Percentiles rank a stretch among this genome's conserved stretches.
Conservation (phyloP, 2,329 filamentous ascomycete genomes). For the Fusarium piperis region DNA sequence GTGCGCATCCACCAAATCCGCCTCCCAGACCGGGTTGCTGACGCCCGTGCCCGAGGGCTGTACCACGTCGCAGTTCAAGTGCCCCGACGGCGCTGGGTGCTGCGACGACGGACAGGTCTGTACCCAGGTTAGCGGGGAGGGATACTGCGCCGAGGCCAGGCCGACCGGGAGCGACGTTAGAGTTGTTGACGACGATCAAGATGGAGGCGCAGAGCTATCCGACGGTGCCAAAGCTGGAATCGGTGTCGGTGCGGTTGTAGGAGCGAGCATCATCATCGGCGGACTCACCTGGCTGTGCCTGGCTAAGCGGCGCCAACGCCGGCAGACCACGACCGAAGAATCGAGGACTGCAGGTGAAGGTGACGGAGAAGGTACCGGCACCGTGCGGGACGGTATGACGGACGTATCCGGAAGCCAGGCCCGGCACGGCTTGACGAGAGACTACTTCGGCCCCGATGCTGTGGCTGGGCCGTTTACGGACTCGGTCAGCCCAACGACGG, state of each 20-base stretch:
- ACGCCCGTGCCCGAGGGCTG: slow-evolving; percentile 54
- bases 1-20: slow-evolving; percentile 49
- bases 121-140: slow-evolving; percentile 48
- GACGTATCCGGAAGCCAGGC: slow-evolving; percentile 44
- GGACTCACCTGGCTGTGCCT: slow-evolving; percentile 59
- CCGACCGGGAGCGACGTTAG: slow-evolving; percentile 46
- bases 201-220: slow-evolving; percentile 48
- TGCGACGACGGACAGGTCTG: slow-evolving; percentile 58
- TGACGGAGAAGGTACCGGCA: slow-evolving; percentile 27
- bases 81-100: slow-evolving; percentile 59
- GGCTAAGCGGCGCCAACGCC: slow-evolving; percentile 48
- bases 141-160: slow-evolving; percentile 52
- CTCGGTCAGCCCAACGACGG: slow-evolving; percentile 34
- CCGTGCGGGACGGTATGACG: slow-evolving; percentile 45
- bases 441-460: slow-evolving; percentile 58
- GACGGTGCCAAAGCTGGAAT: slow-evolving; percentile 66
- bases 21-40: slow-evolving; percentile 42
- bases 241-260: slow-evolving; percentile 62
- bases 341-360: slow-evolving; percentile 8
- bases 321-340: slow-evolving; percentile 24
- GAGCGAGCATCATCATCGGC: slow-evolving; percentile 54
- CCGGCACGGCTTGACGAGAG: slow-evolving; percentile 48
- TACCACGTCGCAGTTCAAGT: slow-evolving; percentile 56
- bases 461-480: slow-evolving; percentile 59
- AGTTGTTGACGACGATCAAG: slow-evolving; percentile 41